A percentile compares a stretch with the other conserved stretches of the same genome.
These are phyloP conservation scores for Phytopythium kandeliae DNA, from an alignment of 352 stramenopile genomes.

Conservation along the genomic window DNA sequence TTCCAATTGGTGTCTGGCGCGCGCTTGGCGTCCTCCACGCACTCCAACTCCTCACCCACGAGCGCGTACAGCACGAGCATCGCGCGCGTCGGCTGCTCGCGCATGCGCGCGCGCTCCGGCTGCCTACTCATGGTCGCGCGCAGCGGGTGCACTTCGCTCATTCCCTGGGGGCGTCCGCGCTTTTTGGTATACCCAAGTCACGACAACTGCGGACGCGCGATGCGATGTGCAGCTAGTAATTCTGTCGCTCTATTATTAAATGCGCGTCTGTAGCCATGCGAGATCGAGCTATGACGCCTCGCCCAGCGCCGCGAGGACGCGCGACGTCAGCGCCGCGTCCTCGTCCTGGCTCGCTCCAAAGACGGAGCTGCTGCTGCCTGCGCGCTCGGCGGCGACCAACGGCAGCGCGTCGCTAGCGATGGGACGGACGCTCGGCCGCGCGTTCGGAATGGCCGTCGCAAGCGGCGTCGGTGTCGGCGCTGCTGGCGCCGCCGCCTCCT, in stretches of 20 bases:
- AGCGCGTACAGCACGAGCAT: conserved; percentile 63
- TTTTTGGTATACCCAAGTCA: too few relatives aligned
- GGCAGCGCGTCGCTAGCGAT: conserved; percentile 28
- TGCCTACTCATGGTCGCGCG: conserved; percentile 13
- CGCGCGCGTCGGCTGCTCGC: conserved; percentile 10
- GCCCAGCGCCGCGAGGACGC: conserved; percentile 48
- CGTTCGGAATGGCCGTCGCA: conserved; percentile 42
- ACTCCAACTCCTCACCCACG: conserved; percentile 57
- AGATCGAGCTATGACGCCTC: too few relatives aligned
- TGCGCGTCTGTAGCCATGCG: background rate
- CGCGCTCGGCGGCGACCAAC: conserved; percentile 3
- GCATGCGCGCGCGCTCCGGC: conserved; percentile 17
- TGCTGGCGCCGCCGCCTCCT: conserved; percentile 4
- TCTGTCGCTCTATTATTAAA: too few relatives aligned
- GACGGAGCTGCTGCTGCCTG: too few relatives aligned
- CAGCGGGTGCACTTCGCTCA: conserved; percentile 24
- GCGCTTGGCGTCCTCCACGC: conserved; percentile 32
- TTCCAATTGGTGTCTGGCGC: conserved; percentile 64
- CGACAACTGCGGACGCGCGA: too few relatives aligned
- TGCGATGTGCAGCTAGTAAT: too few relatives aligned
- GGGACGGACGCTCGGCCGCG: conserved; percentile 52
- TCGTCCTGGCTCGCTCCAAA: conserved; percentile 24
- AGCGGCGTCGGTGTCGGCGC: conserved; percentile 16
- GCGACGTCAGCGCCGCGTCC: conserved; percentile 48
- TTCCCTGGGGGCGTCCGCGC: too few relatives aligned